A percentile compares a stretch with the other conserved stretches of the same genome.
Evolutionary conservation across 495 filamentous ascomycete species (phyloP).

Genomic region (Bathelium albidoporum): DNA sequence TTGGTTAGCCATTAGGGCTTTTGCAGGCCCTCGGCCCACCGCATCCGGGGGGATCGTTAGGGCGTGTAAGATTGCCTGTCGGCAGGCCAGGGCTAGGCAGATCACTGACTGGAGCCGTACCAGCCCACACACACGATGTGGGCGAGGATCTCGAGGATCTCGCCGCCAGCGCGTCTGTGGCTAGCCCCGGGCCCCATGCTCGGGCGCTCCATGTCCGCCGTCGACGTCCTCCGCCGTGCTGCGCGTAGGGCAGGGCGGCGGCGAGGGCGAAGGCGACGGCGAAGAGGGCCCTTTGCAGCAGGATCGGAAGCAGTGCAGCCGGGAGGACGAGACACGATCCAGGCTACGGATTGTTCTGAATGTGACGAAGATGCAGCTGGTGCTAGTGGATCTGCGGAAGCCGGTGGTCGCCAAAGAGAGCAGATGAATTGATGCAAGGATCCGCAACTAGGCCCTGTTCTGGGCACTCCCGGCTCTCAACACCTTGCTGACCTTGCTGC

Average conservation of each 20-base stretch:
- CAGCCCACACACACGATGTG: not conserved
- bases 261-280: not conserved
- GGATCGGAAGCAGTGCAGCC: not conserved
- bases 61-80: not conserved
- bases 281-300: not conserved
- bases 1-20: constrained; percentile 4
- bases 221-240: not conserved
- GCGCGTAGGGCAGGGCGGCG: not conserved
- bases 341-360: not conserved
- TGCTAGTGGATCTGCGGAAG: constrained; percentile 1
- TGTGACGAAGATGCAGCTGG: constrained; percentile 5
- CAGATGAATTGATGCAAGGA: constrained; percentile 4
- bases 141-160: not conserved
- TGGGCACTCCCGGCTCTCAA: constrained; percentile 3
- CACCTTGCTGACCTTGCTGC: not conserved
- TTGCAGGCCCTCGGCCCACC: constrained; percentile 2
- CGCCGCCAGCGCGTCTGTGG: not conserved
- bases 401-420: not conserved
- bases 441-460: not conserved
- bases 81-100: not conserved
- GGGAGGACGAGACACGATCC: not conserved
- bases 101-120: not conserved
- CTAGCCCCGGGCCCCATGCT: not conserved
- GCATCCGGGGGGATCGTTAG: not conserved
- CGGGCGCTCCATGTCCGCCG: not conserved